Conservation (phyloP, 208 protist species). For the Tritrichomonas foetus region DNA sequence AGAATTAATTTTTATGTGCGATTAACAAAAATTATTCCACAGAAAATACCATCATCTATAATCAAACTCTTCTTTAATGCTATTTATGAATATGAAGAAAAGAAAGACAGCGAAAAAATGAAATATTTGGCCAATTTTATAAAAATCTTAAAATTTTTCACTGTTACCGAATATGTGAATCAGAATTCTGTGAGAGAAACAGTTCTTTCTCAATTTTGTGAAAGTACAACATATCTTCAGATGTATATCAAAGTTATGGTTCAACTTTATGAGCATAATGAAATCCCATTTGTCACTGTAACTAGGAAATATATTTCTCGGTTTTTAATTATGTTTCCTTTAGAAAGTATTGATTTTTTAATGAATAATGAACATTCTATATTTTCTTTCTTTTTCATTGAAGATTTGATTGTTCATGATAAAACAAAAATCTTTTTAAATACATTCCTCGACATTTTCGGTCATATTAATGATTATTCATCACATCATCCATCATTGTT, state of each 20-base stretch:
- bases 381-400: neutral
- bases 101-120: neutral
- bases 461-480: neutral
- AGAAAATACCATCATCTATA: neutral
- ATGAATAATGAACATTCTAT: neutral
- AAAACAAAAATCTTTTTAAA: neutral
- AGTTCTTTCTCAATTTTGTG: neutral
- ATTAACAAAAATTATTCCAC: neutral
- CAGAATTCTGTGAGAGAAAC: neutral
- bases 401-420: neutral
- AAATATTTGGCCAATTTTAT: slow-evolving; percentile 26
- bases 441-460: neutral
- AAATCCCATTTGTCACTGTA: neutral
- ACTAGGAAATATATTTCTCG: neutral
- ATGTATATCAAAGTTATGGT: neutral
- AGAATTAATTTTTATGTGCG: neutral
- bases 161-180: neutral
- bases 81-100: neutral
- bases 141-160: neutral
- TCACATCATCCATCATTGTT: neutral
- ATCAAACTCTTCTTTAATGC: neutral
- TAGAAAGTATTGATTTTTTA: neutral
- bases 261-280: neutral
- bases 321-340: neutral
- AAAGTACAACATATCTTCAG: neutral